Evolutionary conservation across 495 filamentous ascomycete species (phyloP).

Genomic region (Parathielavia hyrcaniae): DNA sequence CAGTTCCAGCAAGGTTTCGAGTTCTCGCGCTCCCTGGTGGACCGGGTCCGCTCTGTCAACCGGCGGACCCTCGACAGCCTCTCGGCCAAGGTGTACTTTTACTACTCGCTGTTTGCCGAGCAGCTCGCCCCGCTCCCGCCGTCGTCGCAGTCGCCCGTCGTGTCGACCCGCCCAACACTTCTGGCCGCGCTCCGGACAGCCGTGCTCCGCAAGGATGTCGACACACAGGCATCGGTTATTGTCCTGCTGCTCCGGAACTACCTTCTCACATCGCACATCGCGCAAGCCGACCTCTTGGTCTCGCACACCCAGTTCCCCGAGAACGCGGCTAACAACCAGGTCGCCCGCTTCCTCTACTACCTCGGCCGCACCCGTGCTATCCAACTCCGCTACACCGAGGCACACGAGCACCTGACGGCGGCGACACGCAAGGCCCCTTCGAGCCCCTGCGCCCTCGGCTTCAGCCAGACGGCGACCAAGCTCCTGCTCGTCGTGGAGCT

Average conservation of each 20-base stretch:
- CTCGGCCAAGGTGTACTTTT: conserved; percentile 94
- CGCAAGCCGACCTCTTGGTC: conserved; percentile 91
- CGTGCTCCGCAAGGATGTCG: conserved; percentile 89
- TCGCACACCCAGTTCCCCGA: conserved; percentile 90
- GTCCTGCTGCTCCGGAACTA: conserved; percentile 94
- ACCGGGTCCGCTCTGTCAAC: conserved; percentile 80
- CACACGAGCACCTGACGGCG: conserved; percentile 86
- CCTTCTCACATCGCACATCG: conserved; percentile 90
- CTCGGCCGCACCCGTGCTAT: conserved; percentile 93
- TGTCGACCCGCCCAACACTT: conserved; percentile 77
- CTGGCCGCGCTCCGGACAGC: conserved; percentile 86
- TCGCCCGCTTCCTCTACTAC: conserved; percentile 93
- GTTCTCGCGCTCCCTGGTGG: conserved; percentile 75
- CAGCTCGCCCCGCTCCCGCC: conserved; percentile 79
- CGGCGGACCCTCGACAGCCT: conserved; percentile 90
- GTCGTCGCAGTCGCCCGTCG: conserved; percentile 74
- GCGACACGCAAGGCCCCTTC: conserved; percentile 93
- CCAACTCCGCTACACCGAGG: conserved; percentile 91
- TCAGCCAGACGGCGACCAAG: conserved; percentile 92
- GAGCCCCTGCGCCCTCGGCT: conserved; percentile 79
- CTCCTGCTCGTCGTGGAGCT: conserved; percentile 90
- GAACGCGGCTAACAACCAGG: conserved; percentile 93
- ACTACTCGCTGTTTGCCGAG: conserved; percentile 91
- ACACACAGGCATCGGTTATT: conserved; percentile 92
- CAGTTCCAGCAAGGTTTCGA: conserved; percentile 68